Conservation (phyloP, 2,329 filamentous ascomycete species). For the Colletotrichum brevisporum region DNA sequence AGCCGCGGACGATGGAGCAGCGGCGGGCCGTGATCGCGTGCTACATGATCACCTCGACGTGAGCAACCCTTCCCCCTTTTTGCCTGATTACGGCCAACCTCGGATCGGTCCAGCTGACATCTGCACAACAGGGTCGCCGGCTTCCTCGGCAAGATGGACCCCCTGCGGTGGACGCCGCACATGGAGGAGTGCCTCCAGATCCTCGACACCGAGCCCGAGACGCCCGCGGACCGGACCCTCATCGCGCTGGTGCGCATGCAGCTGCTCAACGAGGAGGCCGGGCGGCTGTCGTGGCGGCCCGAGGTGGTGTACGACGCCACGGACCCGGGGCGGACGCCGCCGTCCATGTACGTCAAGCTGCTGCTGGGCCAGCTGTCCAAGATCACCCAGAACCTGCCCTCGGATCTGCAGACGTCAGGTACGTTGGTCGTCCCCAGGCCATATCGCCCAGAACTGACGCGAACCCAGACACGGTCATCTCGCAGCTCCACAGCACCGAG, state of each 20-base stretch:
- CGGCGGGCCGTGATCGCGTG: constrained; percentile 42
- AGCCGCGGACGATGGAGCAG: constrained; percentile 43
- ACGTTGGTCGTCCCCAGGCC: constrained; percentile 36
- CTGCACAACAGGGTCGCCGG: background rate
- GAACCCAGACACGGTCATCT: constrained; percentile 50
- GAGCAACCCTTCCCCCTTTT: background rate
- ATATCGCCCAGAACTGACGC: too few relatives aligned
- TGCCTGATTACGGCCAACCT: too few relatives aligned
- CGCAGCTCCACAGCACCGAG: constrained; percentile 53
- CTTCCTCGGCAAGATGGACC: constrained; percentile 55
- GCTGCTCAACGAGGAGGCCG: constrained; percentile 46
- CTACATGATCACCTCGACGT: constrained; percentile 36
- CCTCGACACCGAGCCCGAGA: constrained; percentile 58
- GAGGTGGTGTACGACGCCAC: constrained; percentile 17
- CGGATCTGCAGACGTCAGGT: constrained; percentile 49
- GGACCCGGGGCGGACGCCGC: constrained; percentile 34
- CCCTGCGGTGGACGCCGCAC: constrained; percentile 66
- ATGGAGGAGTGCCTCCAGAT: constrained; percentile 67
- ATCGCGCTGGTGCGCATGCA: constrained; percentile 56
- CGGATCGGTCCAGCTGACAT: background rate
- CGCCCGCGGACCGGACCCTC: constrained; percentile 61
- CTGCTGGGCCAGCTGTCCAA: constrained; percentile 46
- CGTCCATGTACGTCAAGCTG: constrained; percentile 48
- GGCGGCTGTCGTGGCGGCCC: constrained; percentile 45
- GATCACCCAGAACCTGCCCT: constrained; percentile 44